phyloP scores from a whole-genome alignment of 2,329 filamentous ascomycete genomes.

The Cucurbitaria berberidis region DNA sequence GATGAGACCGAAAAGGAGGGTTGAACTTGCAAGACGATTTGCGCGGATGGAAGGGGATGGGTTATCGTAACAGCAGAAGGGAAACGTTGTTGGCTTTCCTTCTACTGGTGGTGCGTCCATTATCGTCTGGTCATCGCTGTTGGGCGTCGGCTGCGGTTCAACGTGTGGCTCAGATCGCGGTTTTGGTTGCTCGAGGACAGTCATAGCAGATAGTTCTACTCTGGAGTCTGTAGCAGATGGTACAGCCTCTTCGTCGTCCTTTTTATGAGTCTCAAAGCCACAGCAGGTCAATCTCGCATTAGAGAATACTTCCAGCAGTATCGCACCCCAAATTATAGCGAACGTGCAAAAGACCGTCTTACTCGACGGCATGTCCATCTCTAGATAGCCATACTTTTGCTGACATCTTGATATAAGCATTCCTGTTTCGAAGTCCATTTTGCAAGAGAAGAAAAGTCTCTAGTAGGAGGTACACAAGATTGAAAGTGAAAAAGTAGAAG shows the following conservation, averaged over 20 bases:
- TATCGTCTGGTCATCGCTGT: not conserved
- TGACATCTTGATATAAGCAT: not conserved
- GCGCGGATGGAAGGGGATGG: slow-evolving; percentile 12
- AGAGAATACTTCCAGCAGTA: slow-evolving; percentile 2
- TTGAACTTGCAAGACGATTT: slow-evolving; percentile 14
- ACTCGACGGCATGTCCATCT: not conserved
- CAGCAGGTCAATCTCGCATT: not conserved
- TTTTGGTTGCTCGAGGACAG: not conserved
- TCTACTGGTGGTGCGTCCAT: not conserved
- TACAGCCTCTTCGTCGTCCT: not conserved
- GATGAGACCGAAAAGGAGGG: slow-evolving; percentile 12
- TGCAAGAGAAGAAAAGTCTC: no score
- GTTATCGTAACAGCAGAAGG: slow-evolving; percentile 1
- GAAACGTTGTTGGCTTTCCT: not conserved
- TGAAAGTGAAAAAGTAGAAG: not conserved
- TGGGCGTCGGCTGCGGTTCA: not conserved
- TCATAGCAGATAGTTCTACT: not conserved
- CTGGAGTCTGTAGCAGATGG: not conserved
- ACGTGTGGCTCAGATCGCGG: not conserved
- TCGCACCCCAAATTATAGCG: not conserved
- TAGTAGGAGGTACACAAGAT: no score
- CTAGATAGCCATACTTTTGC: not conserved
- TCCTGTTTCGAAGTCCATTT: not conserved
- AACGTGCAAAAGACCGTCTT: not conserved
- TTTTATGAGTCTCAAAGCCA: not conserved